Base-by-base conservation (phyloP, 139 green algal species). In the Chlorella sp. region DNA sequence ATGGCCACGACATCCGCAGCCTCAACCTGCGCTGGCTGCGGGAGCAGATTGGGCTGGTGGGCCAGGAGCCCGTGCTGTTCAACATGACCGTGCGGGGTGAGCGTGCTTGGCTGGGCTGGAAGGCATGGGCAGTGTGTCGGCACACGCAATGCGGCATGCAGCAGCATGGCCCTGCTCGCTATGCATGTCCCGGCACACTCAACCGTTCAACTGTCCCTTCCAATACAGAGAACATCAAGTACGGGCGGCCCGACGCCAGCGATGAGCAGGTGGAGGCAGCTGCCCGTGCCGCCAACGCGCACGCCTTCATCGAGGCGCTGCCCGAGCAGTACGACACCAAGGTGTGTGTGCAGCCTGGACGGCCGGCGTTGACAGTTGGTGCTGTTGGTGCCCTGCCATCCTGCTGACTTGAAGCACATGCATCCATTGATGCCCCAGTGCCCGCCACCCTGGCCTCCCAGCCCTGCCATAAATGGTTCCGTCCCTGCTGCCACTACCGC, bases 1-100 rank as follows among this genome's bases (percentile, higher is more conserved):
- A 98, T 73, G 95, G 94, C 44, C 57, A 73, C 23, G 93, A 99
- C 86, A 83, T 98, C 4, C 67, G 65, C 4, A 30, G 83, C 21
- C 93, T 98, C 80, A 94, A 98, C 64, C 82, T 98, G 80, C 76
- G 83, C 32, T 98, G 93, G 94, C 89, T 98, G 57, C 88, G 96
- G 12, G 68, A 76, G 16, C 88, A 93, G 60, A 93, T 98, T 26
- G 93, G 86, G 23, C 84, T 98, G 39, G 96, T 98, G 32, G 91
- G 87, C 44, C 96, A 99, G 92, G 97, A 99, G 92, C 97, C 96
- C 0, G 86, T 96, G 64, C 94, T 99, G 34, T 97, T 98, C 85
- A 88, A 71, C 72, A 68, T 91, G 72, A 84, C 65, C 16, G 79
- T 85, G 34, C 67, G 56, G 6, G 78, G 60, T 81, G 39, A 7